Conservation (phyloP, 768 basidiomycete genomes). For the Postia placenta region DNA sequence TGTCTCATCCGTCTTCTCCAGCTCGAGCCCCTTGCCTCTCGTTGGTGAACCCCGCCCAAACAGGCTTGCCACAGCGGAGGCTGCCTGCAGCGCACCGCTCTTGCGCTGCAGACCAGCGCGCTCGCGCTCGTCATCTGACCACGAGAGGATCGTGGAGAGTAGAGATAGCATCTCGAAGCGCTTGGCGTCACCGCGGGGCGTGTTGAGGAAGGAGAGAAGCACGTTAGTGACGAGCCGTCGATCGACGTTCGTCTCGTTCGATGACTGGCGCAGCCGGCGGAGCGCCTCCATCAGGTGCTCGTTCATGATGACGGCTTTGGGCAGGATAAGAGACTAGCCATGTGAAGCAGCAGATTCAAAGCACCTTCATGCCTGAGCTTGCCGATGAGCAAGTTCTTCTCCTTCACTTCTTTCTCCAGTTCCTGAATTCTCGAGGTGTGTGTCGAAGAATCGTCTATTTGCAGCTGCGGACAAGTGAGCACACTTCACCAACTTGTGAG, state of each 20-base stretch:
- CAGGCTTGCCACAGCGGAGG: constrained; percentile 16
- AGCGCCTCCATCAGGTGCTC: constrained; percentile 97
- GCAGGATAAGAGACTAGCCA: too few relatives aligned
- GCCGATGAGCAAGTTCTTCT: constrained; percentile 91
- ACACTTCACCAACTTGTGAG: too few relatives aligned
- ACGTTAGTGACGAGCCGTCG: constrained; percentile 92
- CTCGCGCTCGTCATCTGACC: constrained; percentile 88
- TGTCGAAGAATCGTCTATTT: constrained; percentile 66
- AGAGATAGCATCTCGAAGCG: constrained; percentile 95
- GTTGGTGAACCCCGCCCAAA: constrained; percentile 26
- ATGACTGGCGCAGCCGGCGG: constrained; percentile 83
- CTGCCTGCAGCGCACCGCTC: constrained; percentile 9
- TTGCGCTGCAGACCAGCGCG: constrained; percentile 79
- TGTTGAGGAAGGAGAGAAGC: constrained; percentile 81
- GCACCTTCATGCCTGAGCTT: constrained; percentile 93
- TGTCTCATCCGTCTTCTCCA: constrained; percentile 79
- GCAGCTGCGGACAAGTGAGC: constrained; percentile 55
- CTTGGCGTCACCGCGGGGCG: constrained; percentile 88
- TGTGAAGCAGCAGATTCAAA: too few relatives aligned
- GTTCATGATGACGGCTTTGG: constrained; percentile 94
- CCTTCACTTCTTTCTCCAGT: constrained; percentile 87
- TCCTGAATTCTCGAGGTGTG: constrained; percentile 62
- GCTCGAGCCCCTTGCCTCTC: constrained; percentile 41
- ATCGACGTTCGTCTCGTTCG: constrained; percentile 86
- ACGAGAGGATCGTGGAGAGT: constrained; percentile 83